Conservation (phyloP, 2,329 filamentous ascomycete species). For the Hymenoscyphus occultus region DNA sequence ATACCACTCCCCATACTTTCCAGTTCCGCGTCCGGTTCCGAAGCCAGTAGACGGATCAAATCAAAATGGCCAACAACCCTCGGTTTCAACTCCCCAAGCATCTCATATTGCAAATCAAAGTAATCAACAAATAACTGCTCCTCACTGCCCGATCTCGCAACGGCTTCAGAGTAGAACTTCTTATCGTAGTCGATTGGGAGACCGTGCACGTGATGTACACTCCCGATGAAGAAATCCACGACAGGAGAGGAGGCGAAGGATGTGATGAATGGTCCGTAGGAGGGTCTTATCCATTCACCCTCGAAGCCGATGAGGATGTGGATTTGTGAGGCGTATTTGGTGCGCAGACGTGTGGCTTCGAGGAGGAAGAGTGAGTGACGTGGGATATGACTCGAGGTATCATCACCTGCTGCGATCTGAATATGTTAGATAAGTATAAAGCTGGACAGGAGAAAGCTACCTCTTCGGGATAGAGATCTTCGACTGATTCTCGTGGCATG, state of each 20-base stretch:
- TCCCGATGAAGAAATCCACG: conserved; percentile 90
- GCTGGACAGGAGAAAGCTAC: conserved; percentile 39
- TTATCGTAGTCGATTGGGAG: conserved; percentile 86
- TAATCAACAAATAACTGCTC: conserved; percentile 76
- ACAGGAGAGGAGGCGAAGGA: conserved; percentile 56
- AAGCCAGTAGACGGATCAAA: conserved; percentile 77
- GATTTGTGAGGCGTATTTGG: conserved; percentile 67
- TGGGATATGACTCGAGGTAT: conserved; percentile 47
- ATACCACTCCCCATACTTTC: conserved; percentile 44
- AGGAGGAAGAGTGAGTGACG: conserved; percentile 69
- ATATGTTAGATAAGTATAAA: conserved; percentile 21
- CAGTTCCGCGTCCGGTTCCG: conserved; percentile 62
- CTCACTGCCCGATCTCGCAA: conserved; percentile 51
- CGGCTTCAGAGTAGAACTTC: conserved; percentile 54
- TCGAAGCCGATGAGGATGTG: conserved; percentile 87
- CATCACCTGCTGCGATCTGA: conserved; percentile 46
- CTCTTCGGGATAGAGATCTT: conserved; percentile 92
- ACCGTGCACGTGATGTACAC: conserved; percentile 82
- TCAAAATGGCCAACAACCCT: conserved; percentile 92
- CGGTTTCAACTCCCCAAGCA: conserved; percentile 71
- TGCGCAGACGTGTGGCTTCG: conserved; percentile 72
- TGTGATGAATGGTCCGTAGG: conserved; percentile 55
- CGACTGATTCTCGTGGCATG: conserved; percentile 73
- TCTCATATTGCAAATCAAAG: conserved; percentile 81
- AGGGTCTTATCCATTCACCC: conserved; percentile 82